These are phyloP conservation scores for Pholiota microspora DNA, from an alignment of 768 basidiomycete genomes.

Conservation along the genomic window DNA sequence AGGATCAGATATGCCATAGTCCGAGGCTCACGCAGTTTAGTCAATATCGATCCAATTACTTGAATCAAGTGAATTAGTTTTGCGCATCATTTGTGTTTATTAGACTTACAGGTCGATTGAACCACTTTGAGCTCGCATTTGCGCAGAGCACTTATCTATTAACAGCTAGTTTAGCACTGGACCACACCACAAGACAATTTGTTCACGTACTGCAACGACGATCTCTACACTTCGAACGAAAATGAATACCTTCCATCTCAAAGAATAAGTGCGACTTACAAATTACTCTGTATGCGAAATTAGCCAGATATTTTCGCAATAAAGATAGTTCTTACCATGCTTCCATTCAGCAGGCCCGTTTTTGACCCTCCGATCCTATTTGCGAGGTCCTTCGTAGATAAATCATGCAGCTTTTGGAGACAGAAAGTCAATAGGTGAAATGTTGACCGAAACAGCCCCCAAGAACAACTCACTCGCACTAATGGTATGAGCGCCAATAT, in stretches of 20 bases:
- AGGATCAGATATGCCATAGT: no score
- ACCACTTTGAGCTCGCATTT: constrained; percentile 82
- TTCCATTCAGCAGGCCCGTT: constrained; percentile 79
- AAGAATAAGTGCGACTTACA: constrained; percentile 40
- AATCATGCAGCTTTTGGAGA: constrained; percentile 80
- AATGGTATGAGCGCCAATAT: constrained; percentile 74
- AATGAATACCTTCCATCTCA: background rate
- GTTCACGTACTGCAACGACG: constrained; percentile 64
- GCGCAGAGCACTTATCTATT: constrained; percentile 73
- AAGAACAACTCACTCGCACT: constrained; percentile 52
- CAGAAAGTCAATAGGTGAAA: background rate
- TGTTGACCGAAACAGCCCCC: background rate
- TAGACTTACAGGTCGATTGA: constrained; percentile 64
- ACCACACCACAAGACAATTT: background rate
- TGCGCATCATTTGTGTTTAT: background rate
- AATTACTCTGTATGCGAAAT: constrained; percentile 51
- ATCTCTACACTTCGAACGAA: constrained; percentile 46
- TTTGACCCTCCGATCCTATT: constrained; percentile 73
- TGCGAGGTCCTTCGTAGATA: constrained; percentile 72
- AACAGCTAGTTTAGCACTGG: background rate
- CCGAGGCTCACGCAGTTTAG: constrained; percentile 47
- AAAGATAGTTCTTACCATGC: constrained; percentile 46
- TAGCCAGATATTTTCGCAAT: background rate
- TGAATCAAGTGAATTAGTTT: constrained; percentile 4
- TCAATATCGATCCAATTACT: constrained; percentile 84